A percentile compares a stretch with the other conserved stretches of the same genome.
Evolutionary conservation across 352 stramenopile species (phyloP).

Genomic region (Globisporangium sylvaticum): DNA sequence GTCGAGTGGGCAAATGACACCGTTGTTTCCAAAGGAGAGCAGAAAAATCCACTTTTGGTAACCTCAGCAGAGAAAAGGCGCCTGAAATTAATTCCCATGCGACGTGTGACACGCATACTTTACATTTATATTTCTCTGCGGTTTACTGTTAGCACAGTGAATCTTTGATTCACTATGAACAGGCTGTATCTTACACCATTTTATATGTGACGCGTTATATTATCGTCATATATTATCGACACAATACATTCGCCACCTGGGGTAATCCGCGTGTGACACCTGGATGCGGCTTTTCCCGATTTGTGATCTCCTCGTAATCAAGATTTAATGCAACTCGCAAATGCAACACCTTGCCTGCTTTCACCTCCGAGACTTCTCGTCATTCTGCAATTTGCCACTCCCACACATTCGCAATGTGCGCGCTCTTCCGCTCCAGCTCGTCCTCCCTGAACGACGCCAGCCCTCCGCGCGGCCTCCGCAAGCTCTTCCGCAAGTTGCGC

Average conservation of each 20-base stretch:
- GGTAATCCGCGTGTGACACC: not conserved
- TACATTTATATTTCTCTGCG: too few relatives aligned
- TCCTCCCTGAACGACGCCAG: constrained; percentile 7
- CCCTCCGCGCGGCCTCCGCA: constrained; percentile 22
- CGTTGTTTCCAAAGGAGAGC: too few relatives aligned
- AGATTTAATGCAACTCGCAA: not conserved
- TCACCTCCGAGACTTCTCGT: constrained; percentile 1
- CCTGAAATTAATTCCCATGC: too few relatives aligned
- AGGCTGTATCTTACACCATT: too few relatives aligned
- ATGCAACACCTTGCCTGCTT: not conserved
- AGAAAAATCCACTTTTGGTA: too few relatives aligned
- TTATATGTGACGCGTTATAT: too few relatives aligned
- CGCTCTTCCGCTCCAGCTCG: constrained; percentile 28
- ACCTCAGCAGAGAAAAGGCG: too few relatives aligned
- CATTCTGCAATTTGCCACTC: constrained; percentile 7
- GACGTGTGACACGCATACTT: too few relatives aligned
- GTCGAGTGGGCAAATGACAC: too few relatives aligned
- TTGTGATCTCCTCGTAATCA: not conserved
- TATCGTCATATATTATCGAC: too few relatives aligned
- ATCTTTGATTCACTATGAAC: too few relatives aligned
- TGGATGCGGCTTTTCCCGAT: not conserved
- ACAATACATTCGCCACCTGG: not conserved
- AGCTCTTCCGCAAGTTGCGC: constrained; percentile 16
- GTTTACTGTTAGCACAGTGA: too few relatives aligned
- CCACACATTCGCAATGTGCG: constrained; percentile 19